Evolutionary conservation across 306 rosid species (phyloP).

Genomic region (Alnus rubra): DNA sequence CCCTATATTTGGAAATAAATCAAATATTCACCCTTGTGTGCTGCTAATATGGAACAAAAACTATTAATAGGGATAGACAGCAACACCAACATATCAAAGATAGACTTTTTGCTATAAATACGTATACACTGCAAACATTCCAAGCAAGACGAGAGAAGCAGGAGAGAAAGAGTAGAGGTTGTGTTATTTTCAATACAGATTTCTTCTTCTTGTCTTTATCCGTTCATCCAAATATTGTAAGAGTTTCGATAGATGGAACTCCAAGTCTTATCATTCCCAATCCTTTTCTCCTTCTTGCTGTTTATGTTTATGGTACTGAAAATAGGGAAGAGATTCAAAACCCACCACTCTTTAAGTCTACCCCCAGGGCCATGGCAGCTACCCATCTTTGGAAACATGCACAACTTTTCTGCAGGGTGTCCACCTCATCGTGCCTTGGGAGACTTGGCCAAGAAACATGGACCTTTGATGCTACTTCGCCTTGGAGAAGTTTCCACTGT

Average conservation of each 20-base stretch:
- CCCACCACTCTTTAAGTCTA: not conserved
- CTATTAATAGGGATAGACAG: too few relatives aligned
- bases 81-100: too few relatives aligned
- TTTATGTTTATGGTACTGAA: not conserved
- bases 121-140: too few relatives aligned
- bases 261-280: not conserved
- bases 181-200: too few relatives aligned
- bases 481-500: constrained; percentile 1
- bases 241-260: constrained; percentile 7
- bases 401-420: not conserved
- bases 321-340: not conserved
- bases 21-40: too few relatives aligned
- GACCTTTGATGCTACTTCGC: constrained; percentile 30
- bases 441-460: constrained; percentile 31
- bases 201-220: too few relatives aligned
- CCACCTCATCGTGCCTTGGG: constrained; percentile 4
- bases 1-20: too few relatives aligned
- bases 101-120: too few relatives aligned
- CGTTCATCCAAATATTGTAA: too few relatives aligned
- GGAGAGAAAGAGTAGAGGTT: too few relatives aligned
- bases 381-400: constrained; percentile 24
- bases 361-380: constrained; percentile 22
- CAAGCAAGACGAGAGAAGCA: too few relatives aligned
- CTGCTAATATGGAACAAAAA: too few relatives aligned
- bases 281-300: not conserved